Percentiles rank a stretch among this genome's conserved stretches.
phyloP scores from a whole-genome alignment of 768 basidiomycete genomes.

The Macrocybe gigantea region DNA sequence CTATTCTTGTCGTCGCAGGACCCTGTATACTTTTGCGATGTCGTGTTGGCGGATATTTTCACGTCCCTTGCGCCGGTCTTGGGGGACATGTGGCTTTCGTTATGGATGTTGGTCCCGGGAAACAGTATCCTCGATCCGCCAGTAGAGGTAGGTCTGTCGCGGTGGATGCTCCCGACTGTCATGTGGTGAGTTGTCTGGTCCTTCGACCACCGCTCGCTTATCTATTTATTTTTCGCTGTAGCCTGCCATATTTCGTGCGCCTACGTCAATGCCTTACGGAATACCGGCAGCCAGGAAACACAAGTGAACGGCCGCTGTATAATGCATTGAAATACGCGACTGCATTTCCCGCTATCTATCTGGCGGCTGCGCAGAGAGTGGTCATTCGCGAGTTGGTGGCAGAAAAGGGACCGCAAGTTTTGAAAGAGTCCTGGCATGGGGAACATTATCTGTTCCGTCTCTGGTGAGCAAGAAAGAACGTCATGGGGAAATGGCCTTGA shows the following conservation, averaged over 20 bases:
- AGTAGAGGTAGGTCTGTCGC: slow-evolving; percentile 50
- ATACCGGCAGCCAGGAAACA: slow-evolving; percentile 57
- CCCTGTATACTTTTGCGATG: slow-evolving; percentile 82
- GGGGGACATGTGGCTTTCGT: slow-evolving; percentile 88
- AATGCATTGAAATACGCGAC: slow-evolving; percentile 97
- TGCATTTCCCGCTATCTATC: slow-evolving; percentile 91
- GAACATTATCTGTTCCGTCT: slow-evolving; percentile 77
- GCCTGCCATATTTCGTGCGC: slow-evolving; percentile 87
- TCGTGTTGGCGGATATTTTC: slow-evolving; percentile 91
- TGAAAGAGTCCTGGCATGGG: slow-evolving; percentile 57
- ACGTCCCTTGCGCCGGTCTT: slow-evolving; percentile 97
- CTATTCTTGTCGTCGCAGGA: slow-evolving; percentile 53
- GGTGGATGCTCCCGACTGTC: slow-evolving; percentile 76
- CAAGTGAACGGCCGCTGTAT: slow-evolving; percentile 67
- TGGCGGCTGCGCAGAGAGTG: slow-evolving; percentile 85
- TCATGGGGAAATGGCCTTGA: background rate
- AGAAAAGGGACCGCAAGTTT: slow-evolving; percentile 37
- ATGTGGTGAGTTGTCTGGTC: slow-evolving; percentile 62
- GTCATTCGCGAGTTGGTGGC: slow-evolving; percentile 55
- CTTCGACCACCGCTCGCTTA: background rate
- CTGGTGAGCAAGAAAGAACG: slow-evolving; percentile 48
- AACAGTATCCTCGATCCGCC: slow-evolving; percentile 69
- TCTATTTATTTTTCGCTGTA: slow-evolving; percentile 7
- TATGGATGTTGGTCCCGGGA: slow-evolving; percentile 82
- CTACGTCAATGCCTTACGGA: slow-evolving; percentile 94